Percentiles rank a stretch among this genome's conserved stretches.
Conservation (phyloP, 2,329 filamentous ascomycete species). For the Fusarium scirpi region DNA sequence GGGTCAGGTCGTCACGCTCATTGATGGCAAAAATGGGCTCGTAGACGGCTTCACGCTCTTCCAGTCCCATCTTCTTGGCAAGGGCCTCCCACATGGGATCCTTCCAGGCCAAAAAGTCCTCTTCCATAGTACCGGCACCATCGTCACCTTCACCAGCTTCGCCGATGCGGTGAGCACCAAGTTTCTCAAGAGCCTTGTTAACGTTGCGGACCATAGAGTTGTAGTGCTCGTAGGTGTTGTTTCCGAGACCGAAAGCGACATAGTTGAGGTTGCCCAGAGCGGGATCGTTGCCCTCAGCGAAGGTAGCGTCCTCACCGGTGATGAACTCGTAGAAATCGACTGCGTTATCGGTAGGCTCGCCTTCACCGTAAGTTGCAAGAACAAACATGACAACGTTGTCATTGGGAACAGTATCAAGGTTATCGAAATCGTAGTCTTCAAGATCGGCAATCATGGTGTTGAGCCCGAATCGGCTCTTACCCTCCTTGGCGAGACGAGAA, state of each 20-base stretch:
- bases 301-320: conserved; percentile 81
- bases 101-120: conserved; percentile 99
- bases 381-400: conserved; percentile 97
- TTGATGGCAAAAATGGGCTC: conserved; percentile 90
- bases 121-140: conserved; percentile 98
- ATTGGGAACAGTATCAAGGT: conserved; percentile 85
- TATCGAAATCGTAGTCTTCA: conserved; percentile 98
- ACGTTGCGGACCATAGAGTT: conserved; percentile 98
- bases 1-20: conserved; percentile 78
- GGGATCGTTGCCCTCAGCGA: conserved; percentile 79
- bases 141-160: conserved; percentile 95
- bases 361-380: conserved; percentile 96
- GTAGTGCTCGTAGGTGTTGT: conserved; percentile 99
- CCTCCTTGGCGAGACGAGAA: conserved; percentile 94
- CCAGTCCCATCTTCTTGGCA: conserved; percentile 83
- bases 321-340: conserved; percentile 99
- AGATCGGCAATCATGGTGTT: conserved; percentile 99
- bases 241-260: conserved; percentile 94
- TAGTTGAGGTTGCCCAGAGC: conserved; percentile 88
- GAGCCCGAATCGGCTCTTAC: conserved; percentile 93
- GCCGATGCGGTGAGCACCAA: conserved; percentile 87
- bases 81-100: conserved; percentile 97
- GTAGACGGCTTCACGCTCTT: conserved; percentile 96
- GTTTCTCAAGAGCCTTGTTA: conserved; percentile 80
- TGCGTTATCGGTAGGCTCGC: conserved; percentile 97